Evolutionary conservation across 179 eudicot genomes (phyloP).

Genomic region (Nepenthes alata): DNA sequence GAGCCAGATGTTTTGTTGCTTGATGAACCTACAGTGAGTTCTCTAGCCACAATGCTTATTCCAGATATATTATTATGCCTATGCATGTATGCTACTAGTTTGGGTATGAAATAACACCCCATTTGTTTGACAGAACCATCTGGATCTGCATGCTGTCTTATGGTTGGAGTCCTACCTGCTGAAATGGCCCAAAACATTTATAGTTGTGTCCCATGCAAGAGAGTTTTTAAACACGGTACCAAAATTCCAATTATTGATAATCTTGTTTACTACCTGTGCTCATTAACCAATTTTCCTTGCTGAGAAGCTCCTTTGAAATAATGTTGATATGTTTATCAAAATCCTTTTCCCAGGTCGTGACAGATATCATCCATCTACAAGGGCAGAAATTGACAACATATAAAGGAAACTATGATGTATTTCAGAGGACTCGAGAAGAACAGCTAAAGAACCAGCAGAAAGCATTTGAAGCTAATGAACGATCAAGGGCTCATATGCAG

Average conservation of each 20-base stretch:
- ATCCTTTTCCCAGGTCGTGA: conserved; percentile 65
- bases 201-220: conserved; percentile 98
- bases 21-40: conserved; percentile 88
- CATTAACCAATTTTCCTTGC: background rate
- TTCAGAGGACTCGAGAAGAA: conserved; percentile 94
- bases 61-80: too few relatives aligned
- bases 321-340: conserved; percentile 10
- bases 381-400: conserved; percentile 62
- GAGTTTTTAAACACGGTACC: conserved; percentile 85
- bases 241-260: conserved; percentile 1
- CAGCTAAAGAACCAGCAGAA: conserved; percentile 72
- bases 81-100: background rate
- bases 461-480: conserved; percentile 90
- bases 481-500: conserved; percentile 89
- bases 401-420: conserved; percentile 82
- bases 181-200: conserved; percentile 97
- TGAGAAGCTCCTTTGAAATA: background rate
- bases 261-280: background rate
- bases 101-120: background rate
- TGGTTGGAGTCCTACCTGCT: conserved; percentile 87
- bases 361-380: conserved; percentile 88
- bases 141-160: conserved; percentile 92
- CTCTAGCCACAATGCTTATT: background rate
- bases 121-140: conserved; percentile 65
- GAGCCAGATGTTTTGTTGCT: conserved; percentile 88